These are phyloP conservation scores for Mortierella hygrophila DNA, from an alignment of 192 early-diverging fungal genomes.

Conservation along the genomic window DNA sequence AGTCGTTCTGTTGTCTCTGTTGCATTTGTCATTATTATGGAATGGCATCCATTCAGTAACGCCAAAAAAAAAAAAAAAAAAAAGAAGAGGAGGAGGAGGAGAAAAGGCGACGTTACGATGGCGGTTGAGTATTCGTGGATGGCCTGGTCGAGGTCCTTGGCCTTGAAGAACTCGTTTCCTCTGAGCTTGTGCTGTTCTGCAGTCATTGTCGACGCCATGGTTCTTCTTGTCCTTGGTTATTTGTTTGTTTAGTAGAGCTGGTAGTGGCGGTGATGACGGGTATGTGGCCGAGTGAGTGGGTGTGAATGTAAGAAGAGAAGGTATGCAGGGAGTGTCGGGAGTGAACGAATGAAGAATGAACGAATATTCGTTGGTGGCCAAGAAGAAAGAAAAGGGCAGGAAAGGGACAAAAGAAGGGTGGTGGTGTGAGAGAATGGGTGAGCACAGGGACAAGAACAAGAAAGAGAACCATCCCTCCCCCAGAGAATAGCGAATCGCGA, in stretches of 20 bases:
- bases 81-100: no score
- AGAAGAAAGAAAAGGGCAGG: not conserved
- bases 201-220: constrained; percentile 26
- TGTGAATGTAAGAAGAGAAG: not conserved
- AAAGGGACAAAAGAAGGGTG: not conserved
- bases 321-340: not conserved
- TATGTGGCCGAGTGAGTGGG: not conserved
- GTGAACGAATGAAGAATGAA: not conserved
- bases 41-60: not conserved
- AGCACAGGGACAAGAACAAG: not conserved
- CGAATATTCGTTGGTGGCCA: not conserved
- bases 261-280: not conserved
- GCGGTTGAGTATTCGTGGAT: constrained; percentile 82
- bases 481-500: not conserved
- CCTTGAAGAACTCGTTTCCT: constrained; percentile 73
- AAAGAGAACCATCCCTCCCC: not conserved
- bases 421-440: not conserved
- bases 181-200: constrained; percentile 68
- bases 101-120: constrained; percentile 64
- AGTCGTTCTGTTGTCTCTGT: not conserved
- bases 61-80: not conserved
- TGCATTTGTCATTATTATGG: not conserved
- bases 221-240: not conserved
- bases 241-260: not conserved
- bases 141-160: constrained; percentile 71